phyloP scores from a whole-genome alignment of 2,329 filamentous ascomycete genomes.

The Sclerotinia spermophila region DNA sequence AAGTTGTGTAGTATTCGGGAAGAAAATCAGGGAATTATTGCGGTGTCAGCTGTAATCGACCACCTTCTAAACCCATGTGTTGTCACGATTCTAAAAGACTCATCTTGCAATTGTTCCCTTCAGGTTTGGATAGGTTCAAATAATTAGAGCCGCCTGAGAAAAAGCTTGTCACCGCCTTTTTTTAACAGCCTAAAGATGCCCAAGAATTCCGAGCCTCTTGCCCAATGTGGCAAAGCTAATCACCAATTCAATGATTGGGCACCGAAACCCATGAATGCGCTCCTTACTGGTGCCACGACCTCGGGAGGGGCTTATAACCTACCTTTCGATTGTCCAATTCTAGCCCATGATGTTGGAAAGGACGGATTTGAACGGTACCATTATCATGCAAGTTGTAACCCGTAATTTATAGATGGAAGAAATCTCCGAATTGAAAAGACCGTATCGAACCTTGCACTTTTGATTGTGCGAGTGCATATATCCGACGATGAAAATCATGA shows the following conservation, averaged over 20 bases:
- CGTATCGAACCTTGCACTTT: conserved; percentile 14
- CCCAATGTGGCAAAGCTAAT: conserved; percentile 22
- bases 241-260: conserved; percentile 21
- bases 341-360: conserved; percentile 7
- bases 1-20: conserved; percentile 4
- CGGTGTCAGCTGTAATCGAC: conserved; percentile 12
- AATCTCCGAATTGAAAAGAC: conserved; percentile 6
- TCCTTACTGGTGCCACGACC: conserved; percentile 26
- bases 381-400: conserved; percentile 15
- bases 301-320: conserved; percentile 17
- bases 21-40: neutral
- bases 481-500: neutral
- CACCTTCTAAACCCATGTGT: conserved; percentile 6
- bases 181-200: conserved; percentile 19
- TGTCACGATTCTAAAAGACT: conserved; percentile 15
- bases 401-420: conserved; percentile 10
- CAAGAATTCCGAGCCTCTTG: conserved; percentile 21
- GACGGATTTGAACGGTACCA: neutral
- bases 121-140: neutral
- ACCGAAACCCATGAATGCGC: conserved; percentile 17
- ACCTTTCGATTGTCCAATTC: conserved; percentile 13
- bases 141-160: conserved; percentile 11
- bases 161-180: conserved; percentile 17
- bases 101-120: conserved; percentile 8
- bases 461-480: neutral